phyloP scores from a whole-genome alignment of 2,329 filamentous ascomycete species.

The Aspergillus chevalieri region DNA sequence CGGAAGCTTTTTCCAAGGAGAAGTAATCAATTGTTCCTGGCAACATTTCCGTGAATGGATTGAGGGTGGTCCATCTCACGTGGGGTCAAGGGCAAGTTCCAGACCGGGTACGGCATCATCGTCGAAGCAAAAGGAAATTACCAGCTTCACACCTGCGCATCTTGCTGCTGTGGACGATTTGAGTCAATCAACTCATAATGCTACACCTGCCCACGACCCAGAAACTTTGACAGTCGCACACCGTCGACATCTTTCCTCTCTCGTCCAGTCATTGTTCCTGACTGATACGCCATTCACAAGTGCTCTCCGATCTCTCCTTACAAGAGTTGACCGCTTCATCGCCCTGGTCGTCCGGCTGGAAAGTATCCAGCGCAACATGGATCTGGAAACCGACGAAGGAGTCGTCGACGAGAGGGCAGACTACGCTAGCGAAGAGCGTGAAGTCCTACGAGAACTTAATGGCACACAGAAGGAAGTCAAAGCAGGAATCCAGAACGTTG shows the following conservation, averaged over 20 bases:
- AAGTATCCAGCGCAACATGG: conserved; percentile 67
- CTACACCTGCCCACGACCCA: conserved; percentile 57
- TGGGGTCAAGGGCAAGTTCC: conserved; percentile 23
- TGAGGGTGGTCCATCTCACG: conserved; percentile 35
- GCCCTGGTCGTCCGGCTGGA: conserved; percentile 71
- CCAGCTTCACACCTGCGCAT: conserved; percentile 3
- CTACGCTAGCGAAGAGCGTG: conserved; percentile 64
- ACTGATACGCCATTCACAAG: conserved; percentile 36
- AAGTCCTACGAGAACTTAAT: conserved; percentile 60
- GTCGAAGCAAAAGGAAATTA: conserved; percentile 13
- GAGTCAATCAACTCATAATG: conserved; percentile 5
- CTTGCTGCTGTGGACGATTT: conserved; percentile 8
- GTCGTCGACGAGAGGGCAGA: conserved; percentile 71
- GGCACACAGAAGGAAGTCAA: conserved; percentile 61
- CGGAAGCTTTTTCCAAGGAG: conserved; percentile 81
- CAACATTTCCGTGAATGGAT: conserved; percentile 74
- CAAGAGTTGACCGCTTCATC: conserved; percentile 70
- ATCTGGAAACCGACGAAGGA: conserved; percentile 75
- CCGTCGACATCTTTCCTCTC: conserved; percentile 63
- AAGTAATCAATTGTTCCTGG: conserved; percentile 78
- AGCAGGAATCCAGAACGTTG: conserved; percentile 56
- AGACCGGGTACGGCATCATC: conserved; percentile 35
- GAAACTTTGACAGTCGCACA: conserved; percentile 79
- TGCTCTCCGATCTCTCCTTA: conserved; percentile 33
- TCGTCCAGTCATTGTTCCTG: conserved; percentile 46